Conservation (phyloP, 148 eudicot species). For the Fagopyrum esculentum region DNA sequence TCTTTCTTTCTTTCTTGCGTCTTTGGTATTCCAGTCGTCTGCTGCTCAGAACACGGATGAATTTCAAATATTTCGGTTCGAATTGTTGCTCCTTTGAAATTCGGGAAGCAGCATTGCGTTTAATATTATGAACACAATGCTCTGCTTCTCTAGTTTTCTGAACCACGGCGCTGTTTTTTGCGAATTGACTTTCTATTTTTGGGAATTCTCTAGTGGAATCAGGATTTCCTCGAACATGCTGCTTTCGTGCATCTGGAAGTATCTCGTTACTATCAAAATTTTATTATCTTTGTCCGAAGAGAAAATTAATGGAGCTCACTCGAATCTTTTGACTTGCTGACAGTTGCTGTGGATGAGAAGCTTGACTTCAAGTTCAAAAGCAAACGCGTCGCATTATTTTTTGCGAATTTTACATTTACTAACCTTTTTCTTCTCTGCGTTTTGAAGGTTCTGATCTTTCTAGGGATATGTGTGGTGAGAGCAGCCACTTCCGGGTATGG, state of each 20-base stretch:
- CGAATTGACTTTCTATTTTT: background rate
- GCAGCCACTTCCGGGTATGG: slow-evolving; percentile 9
- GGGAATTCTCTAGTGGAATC: background rate
- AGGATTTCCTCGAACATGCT: background rate
- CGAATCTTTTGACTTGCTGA: background rate
- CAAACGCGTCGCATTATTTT: background rate
- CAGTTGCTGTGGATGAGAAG: background rate
- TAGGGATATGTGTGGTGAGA: slow-evolving; percentile 13
- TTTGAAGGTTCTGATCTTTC: slow-evolving; percentile 2
- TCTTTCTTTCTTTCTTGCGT: background rate
- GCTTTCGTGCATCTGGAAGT: background rate
- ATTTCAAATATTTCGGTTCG: background rate
- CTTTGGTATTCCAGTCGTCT: background rate
- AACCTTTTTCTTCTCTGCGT: background rate
- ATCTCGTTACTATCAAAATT: background rate
- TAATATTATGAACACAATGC: background rate
- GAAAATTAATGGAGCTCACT: background rate
- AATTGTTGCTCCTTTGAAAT: background rate
- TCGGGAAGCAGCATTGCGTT: background rate
- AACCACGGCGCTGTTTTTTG: background rate
- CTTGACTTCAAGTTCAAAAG: slow-evolving; percentile 2
- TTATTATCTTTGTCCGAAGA: no score
- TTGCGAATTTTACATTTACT: background rate
- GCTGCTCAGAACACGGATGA: background rate
- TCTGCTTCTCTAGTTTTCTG: background rate